Evolutionary conservation across 805 yeast species (phyloP).

Genomic region (Zygosaccharomyces bailii): DNA sequence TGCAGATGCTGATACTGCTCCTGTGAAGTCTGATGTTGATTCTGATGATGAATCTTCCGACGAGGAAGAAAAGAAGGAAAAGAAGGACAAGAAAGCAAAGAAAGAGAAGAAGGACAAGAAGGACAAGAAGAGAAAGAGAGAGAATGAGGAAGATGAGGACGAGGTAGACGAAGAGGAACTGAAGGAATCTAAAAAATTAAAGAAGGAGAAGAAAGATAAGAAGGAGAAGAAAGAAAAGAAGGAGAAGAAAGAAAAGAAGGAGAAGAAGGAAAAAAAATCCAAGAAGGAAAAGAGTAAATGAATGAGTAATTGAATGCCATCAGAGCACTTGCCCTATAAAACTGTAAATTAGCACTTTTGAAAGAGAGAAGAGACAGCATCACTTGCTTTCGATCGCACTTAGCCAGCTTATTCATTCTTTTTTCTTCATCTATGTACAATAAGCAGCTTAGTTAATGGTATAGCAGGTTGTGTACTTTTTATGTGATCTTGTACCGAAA

Average conservation of each 20-base stretch:
- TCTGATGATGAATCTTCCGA: constrained; percentile 39
- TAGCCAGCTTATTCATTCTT: not conserved
- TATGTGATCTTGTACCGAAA: constrained; percentile 2
- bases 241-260: constrained; percentile 16
- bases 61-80: constrained; percentile 36
- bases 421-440: not conserved
- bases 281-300: constrained; percentile 13
- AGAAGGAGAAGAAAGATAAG: constrained; percentile 38
- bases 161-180: constrained; percentile 35
- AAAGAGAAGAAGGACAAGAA: constrained; percentile 38
- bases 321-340: not conserved
- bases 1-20: constrained; percentile 81
- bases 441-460: constrained; percentile 8
- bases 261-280: too few relatives aligned
- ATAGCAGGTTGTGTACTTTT: constrained; percentile 6
- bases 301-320: not conserved
- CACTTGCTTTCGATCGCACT: not conserved
- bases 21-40: constrained; percentile 35
- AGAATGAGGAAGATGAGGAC: constrained; percentile 32
- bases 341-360: not conserved
- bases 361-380: constrained; percentile 8
- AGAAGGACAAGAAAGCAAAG: constrained; percentile 37
- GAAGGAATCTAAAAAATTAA: constrained; percentile 37
- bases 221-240: constrained; percentile 36
- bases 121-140: constrained; percentile 35